Base-by-base conservation (phyloP, 2,329 filamentous ascomycete species). In the Nigrospora osmanthi region DNA sequence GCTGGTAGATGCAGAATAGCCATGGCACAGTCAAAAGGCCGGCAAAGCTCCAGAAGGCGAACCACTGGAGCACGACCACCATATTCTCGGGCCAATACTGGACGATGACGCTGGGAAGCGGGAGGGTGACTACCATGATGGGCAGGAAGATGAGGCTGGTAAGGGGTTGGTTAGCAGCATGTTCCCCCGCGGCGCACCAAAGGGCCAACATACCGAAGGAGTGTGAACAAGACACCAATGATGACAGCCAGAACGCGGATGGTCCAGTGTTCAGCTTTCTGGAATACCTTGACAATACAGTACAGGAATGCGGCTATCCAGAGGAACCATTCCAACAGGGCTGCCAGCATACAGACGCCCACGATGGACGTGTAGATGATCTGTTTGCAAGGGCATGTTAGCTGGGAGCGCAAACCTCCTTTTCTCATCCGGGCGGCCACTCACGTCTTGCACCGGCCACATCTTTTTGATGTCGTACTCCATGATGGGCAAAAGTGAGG, bases 261-360 rank as follows among this genome's bases (percentile, higher is more conserved):
- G 37, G 85, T 89, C 81, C 86, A 89, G 60, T 89, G 85, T 56
- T 95, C 88, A 16, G 91, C 89, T 64, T 97, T 97, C 52, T 80
- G 73, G 57, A 85, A 95, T 30, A 91, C 89, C 63, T 96, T 95
- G 59, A 81, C 70, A 2, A 96, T 71, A 61, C 91, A 97, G 66
- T 96, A 97, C 50, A 93, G 61, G 60, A 97, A 97, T 4, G 91
- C 89, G n/a, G 85, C 81, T 35, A 97, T 75, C 89, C 90, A 96
- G 13, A 97, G 77, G 49, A 95, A 82, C 89, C 93, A 97, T 68
- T 97, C 91, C 10, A 97, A 72, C 30, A 89, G 73, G 2, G 91
- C 91, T 47, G 86, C 87, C 19, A 93, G 57, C 82, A 96, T 89
- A 41, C 96, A 72, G 7, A 84, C 65, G 15, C 87, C 87, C 33